Evolutionary conservation across 129 eudicot genomes (phyloP).

Genomic region (Smallanthus sonchifolius): DNA sequence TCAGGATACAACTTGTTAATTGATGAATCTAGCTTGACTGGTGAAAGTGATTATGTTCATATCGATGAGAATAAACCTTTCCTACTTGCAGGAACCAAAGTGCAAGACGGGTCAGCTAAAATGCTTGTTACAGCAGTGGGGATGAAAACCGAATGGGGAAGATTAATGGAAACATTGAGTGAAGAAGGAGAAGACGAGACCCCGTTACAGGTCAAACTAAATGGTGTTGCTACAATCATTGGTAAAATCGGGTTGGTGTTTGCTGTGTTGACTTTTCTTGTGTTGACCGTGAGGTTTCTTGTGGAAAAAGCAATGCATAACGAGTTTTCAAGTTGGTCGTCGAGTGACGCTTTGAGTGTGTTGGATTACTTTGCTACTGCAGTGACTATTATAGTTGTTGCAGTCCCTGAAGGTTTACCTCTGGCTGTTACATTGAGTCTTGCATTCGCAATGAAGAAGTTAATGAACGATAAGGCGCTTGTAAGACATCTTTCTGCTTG

Average conservation of each 20-base stretch:
- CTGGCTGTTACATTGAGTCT: constrained; percentile 87
- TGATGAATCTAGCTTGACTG: constrained; percentile 82
- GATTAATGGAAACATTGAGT: constrained; percentile 67
- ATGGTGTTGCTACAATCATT: constrained; percentile 84
- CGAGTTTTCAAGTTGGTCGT: constrained; percentile 60
- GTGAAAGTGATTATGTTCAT: constrained; percentile 70
- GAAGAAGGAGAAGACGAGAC: constrained; percentile 87
- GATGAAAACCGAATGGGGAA: constrained; percentile 95
- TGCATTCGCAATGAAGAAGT: constrained; percentile 83
- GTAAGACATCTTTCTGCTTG: constrained; percentile 90
- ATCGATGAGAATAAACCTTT: constrained; percentile 57
- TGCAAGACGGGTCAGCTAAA: constrained; percentile 83
- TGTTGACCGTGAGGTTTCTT: constrained; percentile 52
- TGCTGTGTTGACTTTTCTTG: constrained; percentile 64
- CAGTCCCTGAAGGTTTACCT: constrained; percentile 92
- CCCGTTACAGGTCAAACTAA: constrained; percentile 75
- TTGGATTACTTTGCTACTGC: constrained; percentile 76
- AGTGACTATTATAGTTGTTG: constrained; percentile 85
- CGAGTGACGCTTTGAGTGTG: constrained; percentile 61
- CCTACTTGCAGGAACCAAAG: constrained; percentile 77
- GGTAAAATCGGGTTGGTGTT: constrained; percentile 73
- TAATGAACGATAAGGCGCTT: constrained; percentile 74
- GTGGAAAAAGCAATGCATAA: constrained; percentile 50
- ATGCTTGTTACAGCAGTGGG: constrained; percentile 93
- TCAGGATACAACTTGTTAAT: constrained; percentile 63